These are phyloP conservation scores for Halteria grandinella DNA, from an alignment of 73 alveolate species.

Conservation along the genomic window DNA sequence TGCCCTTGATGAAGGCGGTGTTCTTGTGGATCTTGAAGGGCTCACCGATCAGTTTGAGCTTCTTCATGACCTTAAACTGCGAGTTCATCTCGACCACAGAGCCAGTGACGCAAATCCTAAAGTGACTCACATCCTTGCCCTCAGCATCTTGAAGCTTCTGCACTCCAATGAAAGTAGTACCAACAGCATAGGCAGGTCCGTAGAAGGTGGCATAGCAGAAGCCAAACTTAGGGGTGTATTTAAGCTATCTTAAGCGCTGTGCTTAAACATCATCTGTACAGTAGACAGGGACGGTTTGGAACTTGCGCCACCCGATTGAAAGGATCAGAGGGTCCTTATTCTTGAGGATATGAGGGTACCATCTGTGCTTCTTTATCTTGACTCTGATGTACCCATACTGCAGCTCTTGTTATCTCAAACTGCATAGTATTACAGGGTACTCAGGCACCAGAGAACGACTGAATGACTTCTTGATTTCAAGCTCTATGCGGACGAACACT, in stretches of 20 bases:
- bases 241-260: constrained; percentile 89
- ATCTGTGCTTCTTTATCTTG: constrained; percentile 94
- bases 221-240: constrained; percentile 99
- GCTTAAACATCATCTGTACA: constrained; percentile 91
- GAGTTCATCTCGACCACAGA: constrained; percentile 87
- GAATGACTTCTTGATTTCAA: constrained; percentile 75
- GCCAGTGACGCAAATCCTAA: constrained; percentile 82
- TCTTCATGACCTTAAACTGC: constrained; percentile 95
- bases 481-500: constrained; percentile 89
- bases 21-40: constrained; percentile 97
- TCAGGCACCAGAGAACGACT: constrained; percentile 76
- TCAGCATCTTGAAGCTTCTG: constrained; percentile 70
- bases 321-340: constrained; percentile 96
- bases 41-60: constrained; percentile 96
- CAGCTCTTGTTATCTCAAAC: constrained; percentile 76
- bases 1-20: constrained; percentile 98
- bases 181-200: constrained; percentile 91
- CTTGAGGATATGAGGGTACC: constrained; percentile 98
- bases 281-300: constrained; percentile 94
- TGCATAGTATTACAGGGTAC: constrained; percentile 83
- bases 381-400: constrained; percentile 88
- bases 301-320: constrained; percentile 99
- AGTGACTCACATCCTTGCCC: constrained; percentile 64
- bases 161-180: constrained; percentile 82
- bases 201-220: constrained; percentile 95